A percentile compares a stretch with the other conserved stretches of the same genome.
Evolutionary conservation across 2,329 filamentous ascomycete genomes (phyloP).

Genomic region (Botrytis pseudocinerea): DNA sequence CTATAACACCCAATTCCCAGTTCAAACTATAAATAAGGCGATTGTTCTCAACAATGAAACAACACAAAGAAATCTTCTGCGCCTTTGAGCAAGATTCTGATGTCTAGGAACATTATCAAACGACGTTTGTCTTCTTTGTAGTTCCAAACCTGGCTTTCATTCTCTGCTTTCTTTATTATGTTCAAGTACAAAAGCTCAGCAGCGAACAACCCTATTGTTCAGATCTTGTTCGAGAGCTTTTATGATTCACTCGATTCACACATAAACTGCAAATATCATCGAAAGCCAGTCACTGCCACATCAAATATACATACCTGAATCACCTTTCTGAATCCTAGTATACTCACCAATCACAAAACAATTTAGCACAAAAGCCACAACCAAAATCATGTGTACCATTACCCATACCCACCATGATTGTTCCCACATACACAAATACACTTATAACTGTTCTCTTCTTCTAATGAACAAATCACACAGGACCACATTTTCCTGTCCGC

Average conservation of each 20-base stretch:
- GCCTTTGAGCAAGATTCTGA: neutral
- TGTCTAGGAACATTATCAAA: neutral
- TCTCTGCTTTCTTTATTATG: neutral
- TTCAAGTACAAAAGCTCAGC: neutral
- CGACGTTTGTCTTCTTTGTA: neutral
- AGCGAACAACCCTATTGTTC: slow-evolving; percentile 10
- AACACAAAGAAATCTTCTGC: neutral
- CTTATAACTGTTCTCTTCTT: neutral
- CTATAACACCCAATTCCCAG: neutral
- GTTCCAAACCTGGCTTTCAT: neutral
- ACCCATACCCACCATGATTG: neutral
- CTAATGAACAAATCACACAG: neutral
- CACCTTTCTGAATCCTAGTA: no score
- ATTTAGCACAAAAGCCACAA: neutral
- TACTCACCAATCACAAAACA: neutral
- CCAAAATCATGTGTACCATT: neutral
- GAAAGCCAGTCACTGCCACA: neutral
- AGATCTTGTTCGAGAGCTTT: neutral
- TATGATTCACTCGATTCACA: neutral
- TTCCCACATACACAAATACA: neutral
- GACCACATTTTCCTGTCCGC: neutral
- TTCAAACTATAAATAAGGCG: neutral
- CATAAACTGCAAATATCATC: neutral
- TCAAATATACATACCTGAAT: neutral
- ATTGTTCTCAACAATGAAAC: neutral